Evolutionary conservation across 208 protist genomes (phyloP), one percentile per base, ranked within the genome.

Genomic region (Acanthamoeba sp.): DNA sequence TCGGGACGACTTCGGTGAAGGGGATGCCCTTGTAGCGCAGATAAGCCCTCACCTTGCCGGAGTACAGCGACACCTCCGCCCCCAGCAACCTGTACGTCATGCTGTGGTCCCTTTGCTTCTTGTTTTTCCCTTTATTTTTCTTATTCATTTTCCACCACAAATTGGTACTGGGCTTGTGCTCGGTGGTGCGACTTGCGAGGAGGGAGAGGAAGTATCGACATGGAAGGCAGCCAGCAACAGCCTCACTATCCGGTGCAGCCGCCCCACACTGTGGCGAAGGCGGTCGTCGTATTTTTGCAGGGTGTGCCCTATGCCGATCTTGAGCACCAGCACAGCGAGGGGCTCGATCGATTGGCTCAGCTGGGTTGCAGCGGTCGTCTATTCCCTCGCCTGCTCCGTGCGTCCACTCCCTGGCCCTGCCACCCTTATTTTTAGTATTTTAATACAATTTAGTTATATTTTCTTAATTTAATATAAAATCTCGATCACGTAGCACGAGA

Each of bases 201-300:
- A 48, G 42, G 42, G 10, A 48, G 42, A 48, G 10, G 42, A 10
- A 48, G n/a, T 10, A 48, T 48, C 42, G 42, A 48, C 12, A 50
- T 50, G 45, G 45, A 50, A 50, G 45, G 45, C 4, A 10, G 45
- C 45, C 45, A 7, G 2, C 45, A 50, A 16, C 45, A 50, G 45
- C n/a, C n/a, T n/a, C n/a, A 55, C 14, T 76, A 76, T 29, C 66
- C 66, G 20, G n/a, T 76, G 20, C n/a, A 40, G 22, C 66, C 66
- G 1, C 66, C 66, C n/a, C 66, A 42, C 36, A 76, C 66, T 10
- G 66, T 76, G n/a, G 66, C 66, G 29, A 76, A 76, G 66, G 66
- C 66, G n/a, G 66, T 76, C 16, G 66, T 76, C 4, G 22, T 76
- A 7, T 76, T 76, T 29, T 4, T 40, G 32, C 66, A 76, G 29